A percentile compares a stretch with the other conserved stretches of the same genome.
Conservation (phyloP, 768 basidiomycete species). For the Lentinula guzmanii region DNA sequence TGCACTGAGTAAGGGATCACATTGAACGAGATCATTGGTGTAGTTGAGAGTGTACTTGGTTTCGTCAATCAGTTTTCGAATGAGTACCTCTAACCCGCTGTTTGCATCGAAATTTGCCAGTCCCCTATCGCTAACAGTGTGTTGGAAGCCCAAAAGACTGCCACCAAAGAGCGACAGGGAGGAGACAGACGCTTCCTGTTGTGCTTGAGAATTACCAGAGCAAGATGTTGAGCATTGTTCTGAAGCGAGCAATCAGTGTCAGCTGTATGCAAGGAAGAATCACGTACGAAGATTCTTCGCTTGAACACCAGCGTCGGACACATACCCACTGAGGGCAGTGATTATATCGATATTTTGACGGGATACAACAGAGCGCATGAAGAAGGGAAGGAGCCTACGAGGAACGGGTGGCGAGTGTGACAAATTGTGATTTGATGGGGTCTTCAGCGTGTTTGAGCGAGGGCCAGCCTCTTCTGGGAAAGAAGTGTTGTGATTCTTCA, state of each 20-base stretch:
- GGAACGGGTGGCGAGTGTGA: background rate
- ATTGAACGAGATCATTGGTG: conserved; percentile 24
- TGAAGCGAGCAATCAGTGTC: background rate
- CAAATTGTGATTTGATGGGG: background rate
- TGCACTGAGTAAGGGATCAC: conserved; percentile 42
- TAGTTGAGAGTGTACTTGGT: conserved; percentile 38
- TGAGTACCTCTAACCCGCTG: conserved; percentile 36
- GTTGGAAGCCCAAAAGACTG: conserved; percentile 25
- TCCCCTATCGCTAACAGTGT: conserved; percentile 38
- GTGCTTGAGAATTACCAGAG: background rate
- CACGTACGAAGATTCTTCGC: background rate
- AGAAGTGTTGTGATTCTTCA: conserved; percentile 15
- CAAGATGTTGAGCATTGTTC: background rate
- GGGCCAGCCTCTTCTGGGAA: conserved; percentile 5
- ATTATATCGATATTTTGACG: background rate
- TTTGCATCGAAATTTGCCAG: conserved; percentile 42
- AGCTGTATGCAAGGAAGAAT: too few relatives aligned
- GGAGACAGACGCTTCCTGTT: background rate
- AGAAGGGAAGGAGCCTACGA: background rate
- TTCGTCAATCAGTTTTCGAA: conserved; percentile 45
- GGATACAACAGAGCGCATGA: background rate
- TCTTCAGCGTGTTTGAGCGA: background rate
- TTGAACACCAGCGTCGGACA: background rate
- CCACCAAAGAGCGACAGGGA: conserved; percentile 17
- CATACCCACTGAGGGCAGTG: background rate